Conservation (phyloP, 1,284 basidiomycete species). For the Fomitiporia mediterranea region DNA sequence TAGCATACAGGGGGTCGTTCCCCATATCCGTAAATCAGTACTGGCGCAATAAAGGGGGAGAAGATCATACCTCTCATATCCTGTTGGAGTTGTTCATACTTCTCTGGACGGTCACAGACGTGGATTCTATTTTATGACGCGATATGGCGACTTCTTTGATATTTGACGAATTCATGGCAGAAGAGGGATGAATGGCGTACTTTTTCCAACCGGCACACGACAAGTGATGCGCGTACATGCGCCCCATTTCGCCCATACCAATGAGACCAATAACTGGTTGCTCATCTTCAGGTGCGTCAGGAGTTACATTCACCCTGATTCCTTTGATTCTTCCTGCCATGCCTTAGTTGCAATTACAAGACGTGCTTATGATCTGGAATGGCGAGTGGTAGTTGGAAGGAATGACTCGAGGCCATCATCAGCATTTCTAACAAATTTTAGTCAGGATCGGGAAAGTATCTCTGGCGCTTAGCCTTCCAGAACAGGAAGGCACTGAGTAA, state of each 20-base stretch:
- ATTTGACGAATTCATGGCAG: neutral
- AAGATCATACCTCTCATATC: conserved; percentile 56
- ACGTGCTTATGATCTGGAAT: no score
- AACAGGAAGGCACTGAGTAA: no score
- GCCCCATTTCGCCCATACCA: conserved; percentile 95
- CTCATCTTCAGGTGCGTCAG: conserved; percentile 44
- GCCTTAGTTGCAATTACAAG: no score
- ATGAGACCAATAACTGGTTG: conserved; percentile 84
- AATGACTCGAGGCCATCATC: no score
- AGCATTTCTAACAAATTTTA: no score
- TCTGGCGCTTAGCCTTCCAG: no score
- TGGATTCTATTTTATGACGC: conserved; percentile 62
- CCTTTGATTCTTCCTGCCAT: conserved; percentile 11
- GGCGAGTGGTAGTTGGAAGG: no score
- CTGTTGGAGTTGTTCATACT: conserved; percentile 59
- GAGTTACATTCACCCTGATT: conserved; percentile 24
- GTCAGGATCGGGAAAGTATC: no score
- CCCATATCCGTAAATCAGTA: neutral
- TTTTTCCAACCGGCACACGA: conserved; percentile 80
- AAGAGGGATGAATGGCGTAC: conserved; percentile 38
- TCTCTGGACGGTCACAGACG: conserved; percentile 86
- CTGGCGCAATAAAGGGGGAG: conserved; percentile 11
- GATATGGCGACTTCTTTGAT: neutral
- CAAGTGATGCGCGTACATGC: conserved; percentile 83
- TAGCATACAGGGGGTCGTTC: conserved; percentile 11